Conservation (phyloP, 805 yeast genomes). For the Monosporozyma siamensis region DNA sequence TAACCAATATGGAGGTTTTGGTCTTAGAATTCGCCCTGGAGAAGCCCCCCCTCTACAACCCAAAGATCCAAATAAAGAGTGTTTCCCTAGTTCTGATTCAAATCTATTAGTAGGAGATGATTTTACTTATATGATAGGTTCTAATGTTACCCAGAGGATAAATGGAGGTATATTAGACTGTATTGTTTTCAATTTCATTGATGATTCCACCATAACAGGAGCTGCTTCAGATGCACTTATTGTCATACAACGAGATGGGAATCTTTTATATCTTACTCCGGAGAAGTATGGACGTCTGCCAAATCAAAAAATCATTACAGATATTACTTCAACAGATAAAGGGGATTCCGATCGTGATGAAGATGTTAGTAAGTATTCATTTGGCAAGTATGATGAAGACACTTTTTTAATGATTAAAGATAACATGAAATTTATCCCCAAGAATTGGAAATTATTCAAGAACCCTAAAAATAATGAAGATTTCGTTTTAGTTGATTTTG, state of each 20-base stretch:
- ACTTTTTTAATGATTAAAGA: no score
- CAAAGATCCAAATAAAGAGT: neutral
- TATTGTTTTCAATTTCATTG: slow-evolving; percentile 2
- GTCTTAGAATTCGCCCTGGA: no score
- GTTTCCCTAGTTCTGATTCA: slow-evolving; percentile 1
- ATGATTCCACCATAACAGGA: neutral
- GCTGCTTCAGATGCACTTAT: slow-evolving; percentile 8
- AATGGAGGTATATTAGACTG: slow-evolving; percentile 16
- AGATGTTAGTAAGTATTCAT: no score
- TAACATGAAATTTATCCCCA: slow-evolving; percentile 8
- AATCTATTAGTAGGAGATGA: slow-evolving; percentile 11
- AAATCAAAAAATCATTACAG: no score
- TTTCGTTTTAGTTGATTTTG: slow-evolving; percentile 12
- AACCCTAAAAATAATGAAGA: slow-evolving; percentile 8
- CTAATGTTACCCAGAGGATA: slow-evolving; percentile 5
- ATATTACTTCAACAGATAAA: no score
- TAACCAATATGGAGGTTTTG: no score
- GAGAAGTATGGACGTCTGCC: no score
- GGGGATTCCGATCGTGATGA: no score
- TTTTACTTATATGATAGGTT: slow-evolving; percentile 13
- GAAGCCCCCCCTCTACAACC: no score
- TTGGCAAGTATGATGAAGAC: no score
- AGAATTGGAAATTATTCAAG: slow-evolving; percentile 15
- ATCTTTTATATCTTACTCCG: slow-evolving; percentile 9
- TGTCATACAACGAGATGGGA: slow-evolving; percentile 13